phyloP scores from a whole-genome alignment of 306 rosid species.

The Arachis stenosperma region DNA sequence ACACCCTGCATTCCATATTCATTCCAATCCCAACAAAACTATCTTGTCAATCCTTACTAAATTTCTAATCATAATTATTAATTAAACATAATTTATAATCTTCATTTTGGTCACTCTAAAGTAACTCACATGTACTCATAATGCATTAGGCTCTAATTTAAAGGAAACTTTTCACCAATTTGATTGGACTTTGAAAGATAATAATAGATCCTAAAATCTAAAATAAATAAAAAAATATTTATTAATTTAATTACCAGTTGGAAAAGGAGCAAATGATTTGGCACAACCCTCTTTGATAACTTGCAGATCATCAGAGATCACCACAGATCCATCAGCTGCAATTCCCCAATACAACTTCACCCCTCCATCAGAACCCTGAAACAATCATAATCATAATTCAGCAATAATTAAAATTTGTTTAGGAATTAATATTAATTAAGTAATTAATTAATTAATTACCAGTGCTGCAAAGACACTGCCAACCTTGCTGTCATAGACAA shows the following conservation, averaged over 20 bases:
- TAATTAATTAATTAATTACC: constrained; percentile 43
- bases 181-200: too few relatives aligned
- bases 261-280: constrained; percentile 97
- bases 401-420: too few relatives aligned
- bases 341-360: constrained; percentile 92
- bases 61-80: too few relatives aligned
- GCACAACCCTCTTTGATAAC: constrained; percentile 95
- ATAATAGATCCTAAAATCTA: too few relatives aligned
- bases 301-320: constrained; percentile 84
- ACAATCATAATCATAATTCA: constrained; percentile 11
- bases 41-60: background rate
- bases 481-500: constrained; percentile 87
- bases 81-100: too few relatives aligned
- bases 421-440: too few relatives aligned
- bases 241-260: constrained; percentile 56
- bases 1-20: constrained; percentile 78
- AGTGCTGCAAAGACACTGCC: constrained; percentile 91
- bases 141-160: too few relatives aligned
- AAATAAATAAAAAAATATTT: too few relatives aligned
- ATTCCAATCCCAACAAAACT: constrained; percentile 18
- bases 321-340: constrained; percentile 96
- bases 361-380: constrained; percentile 95
- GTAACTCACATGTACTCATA: too few relatives aligned
- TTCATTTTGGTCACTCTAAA: too few relatives aligned
- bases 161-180: too few relatives aligned